Conservation (phyloP, 768 basidiomycete genomes). For the Trametes cinnabarina region DNA sequence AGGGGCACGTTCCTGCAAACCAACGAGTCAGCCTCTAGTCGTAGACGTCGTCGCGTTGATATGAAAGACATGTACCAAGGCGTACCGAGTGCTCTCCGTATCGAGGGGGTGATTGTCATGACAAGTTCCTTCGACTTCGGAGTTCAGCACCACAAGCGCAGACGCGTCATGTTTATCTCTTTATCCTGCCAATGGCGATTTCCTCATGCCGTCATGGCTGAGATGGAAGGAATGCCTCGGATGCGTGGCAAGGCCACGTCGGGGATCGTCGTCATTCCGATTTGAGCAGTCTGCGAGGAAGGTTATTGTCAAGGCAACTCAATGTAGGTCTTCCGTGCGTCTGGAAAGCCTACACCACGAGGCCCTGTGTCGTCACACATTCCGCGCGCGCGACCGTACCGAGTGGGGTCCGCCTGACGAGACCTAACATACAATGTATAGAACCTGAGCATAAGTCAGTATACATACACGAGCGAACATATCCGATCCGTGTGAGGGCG, state of each 20-base stretch:
- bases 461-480: background rate
- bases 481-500: slow-evolving; percentile 3
- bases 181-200: background rate
- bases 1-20: background rate
- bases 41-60: slow-evolving; percentile 1
- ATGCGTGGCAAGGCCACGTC: slow-evolving; percentile 11
- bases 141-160: background rate
- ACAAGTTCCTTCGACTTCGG: background rate
- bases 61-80: slow-evolving; percentile 4
- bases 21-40: slow-evolving; percentile 1
- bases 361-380: background rate
- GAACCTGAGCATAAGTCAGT: slow-evolving; percentile 8
- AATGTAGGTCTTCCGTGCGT: background rate
- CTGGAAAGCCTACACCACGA: background rate
- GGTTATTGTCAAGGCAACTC: slow-evolving; percentile 15
- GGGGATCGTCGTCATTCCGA: slow-evolving; percentile 11
- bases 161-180: background rate
- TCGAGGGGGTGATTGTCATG: slow-evolving; percentile 15
- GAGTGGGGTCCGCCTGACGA: background rate
- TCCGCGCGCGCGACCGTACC: background rate
- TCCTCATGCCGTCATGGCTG: slow-evolving; percentile 12
- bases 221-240: slow-evolving; percentile 1
- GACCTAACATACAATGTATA: slow-evolving; percentile 1
- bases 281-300: background rate
- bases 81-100: background rate